Evolutionary conservation across 2,329 filamentous ascomycete genomes (phyloP).

Genomic region (Knoxdaviesia capensis): DNA sequence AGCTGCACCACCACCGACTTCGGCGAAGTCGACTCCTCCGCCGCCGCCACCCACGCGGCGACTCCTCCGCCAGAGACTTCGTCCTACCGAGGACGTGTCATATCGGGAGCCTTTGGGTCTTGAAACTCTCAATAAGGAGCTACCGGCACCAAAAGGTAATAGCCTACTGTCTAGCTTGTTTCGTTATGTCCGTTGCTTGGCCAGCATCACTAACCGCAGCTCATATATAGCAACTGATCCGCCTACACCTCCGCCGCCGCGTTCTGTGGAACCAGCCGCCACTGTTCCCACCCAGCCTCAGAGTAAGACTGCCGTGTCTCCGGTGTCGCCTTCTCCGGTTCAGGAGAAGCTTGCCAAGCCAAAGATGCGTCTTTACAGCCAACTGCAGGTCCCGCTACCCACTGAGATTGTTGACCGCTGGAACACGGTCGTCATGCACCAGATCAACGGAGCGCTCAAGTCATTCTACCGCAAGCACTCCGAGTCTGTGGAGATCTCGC

Average conservation of each 20-base stretch:
- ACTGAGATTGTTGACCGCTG: slow-evolving; percentile 47
- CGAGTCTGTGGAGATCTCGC: slow-evolving; percentile 60
- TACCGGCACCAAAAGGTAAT: no score
- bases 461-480: slow-evolving; percentile 53
- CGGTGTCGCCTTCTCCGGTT: neutral
- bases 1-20: no score
- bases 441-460: slow-evolving; percentile 50
- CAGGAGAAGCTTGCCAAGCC: neutral
- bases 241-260: neutral
- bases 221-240: neutral
- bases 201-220: neutral
- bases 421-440: slow-evolving; percentile 51
- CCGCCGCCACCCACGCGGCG: no score
- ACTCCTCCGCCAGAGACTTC: no score
- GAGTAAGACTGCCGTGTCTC: neutral
- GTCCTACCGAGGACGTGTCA: no score
- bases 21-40: no score
- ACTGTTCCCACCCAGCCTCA: no score
- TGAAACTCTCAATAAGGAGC: no score
- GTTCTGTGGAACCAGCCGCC: neutral
- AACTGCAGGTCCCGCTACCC: slow-evolving; percentile 35
- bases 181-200: neutral
- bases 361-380: slow-evolving; percentile 38
- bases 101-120: no score
- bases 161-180: neutral